Conservation (phyloP, 495 filamentous ascomycete species). For the Viridothelium virens region DNA sequence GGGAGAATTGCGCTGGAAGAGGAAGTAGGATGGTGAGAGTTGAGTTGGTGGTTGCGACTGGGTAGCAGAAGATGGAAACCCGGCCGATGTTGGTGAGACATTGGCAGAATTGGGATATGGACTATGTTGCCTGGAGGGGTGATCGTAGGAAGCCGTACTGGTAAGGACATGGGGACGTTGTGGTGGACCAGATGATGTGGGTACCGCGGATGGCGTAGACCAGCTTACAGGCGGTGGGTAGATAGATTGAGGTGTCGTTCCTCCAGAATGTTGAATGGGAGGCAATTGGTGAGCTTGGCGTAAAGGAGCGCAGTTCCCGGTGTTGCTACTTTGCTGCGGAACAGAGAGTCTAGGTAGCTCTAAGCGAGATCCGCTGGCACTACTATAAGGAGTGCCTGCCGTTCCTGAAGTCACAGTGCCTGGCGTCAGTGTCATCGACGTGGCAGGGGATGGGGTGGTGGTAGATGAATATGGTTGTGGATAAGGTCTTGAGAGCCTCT, state of each 20-base stretch:
- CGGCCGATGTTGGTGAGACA: constrained; percentile 31
- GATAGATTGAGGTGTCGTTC: constrained; percentile 22
- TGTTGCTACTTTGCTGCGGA: background rate
- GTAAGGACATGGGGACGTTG: constrained; percentile 32
- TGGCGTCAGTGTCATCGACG: background rate
- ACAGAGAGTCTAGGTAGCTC: constrained; percentile 6
- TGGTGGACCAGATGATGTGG: constrained; percentile 47
- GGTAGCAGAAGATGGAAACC: constrained; percentile 21
- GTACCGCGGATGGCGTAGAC: constrained; percentile 41
- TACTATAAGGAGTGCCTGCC: background rate
- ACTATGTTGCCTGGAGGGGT: constrained; percentile 33
- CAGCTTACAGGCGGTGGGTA: constrained; percentile 44
- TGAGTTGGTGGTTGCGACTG: constrained; percentile 41
- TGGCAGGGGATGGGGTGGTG: background rate
- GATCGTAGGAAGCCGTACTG: constrained; percentile 17
- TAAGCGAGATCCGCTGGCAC: background rate
- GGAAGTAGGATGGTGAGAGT: constrained; percentile 56
- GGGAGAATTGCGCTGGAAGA: constrained; percentile 65
- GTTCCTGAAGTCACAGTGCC: background rate
- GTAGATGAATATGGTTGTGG: background rate
- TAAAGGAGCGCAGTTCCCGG: background rate
- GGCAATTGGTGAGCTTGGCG: constrained; percentile 3
- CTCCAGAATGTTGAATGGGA: constrained; percentile 2
- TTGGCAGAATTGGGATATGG: constrained; percentile 32
- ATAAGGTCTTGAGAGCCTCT: constrained; percentile 40